Percentiles rank a stretch among this genome's conserved stretches.
Conservation (phyloP, 2,329 filamentous ascomycete species). For the Drechmeria coniospora region DNA sequence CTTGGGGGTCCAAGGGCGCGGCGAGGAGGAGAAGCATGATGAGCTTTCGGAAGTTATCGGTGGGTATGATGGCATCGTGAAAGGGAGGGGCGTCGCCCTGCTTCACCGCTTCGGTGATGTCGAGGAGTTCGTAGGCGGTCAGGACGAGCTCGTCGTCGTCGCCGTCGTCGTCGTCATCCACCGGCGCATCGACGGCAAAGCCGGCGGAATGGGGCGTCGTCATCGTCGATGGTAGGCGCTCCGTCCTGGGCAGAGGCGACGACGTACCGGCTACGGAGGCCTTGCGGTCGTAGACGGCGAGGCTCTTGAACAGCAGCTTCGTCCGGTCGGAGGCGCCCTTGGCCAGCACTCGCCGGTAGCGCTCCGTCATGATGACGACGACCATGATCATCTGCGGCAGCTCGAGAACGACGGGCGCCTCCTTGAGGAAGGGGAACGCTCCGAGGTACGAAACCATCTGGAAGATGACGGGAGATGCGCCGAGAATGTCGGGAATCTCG, state of each 20-base stretch:
- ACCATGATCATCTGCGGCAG: conserved; percentile 58
- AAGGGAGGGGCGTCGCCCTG: conserved; percentile 33
- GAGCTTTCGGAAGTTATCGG: conserved; percentile 56
- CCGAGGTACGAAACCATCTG: conserved; percentile 58
- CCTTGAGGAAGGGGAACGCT: conserved; percentile 56
- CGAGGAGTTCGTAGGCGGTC: conserved; percentile 52
- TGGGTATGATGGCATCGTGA: conserved; percentile 53
- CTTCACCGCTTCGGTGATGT: conserved; percentile 46
- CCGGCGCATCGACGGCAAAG: conserved; percentile 30
- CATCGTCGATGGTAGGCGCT: neutral
- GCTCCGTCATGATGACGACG: conserved; percentile 55
- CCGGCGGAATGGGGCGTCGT: conserved; percentile 17
- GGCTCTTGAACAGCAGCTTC: conserved; percentile 53
- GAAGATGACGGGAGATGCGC: conserved; percentile 52
- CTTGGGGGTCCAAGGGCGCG: conserved; percentile 48
- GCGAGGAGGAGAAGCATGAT: conserved; percentile 54
- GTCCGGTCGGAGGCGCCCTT: conserved; percentile 40
- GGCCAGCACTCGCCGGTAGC: conserved; percentile 48
- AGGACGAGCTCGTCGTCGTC: conserved; percentile 50
- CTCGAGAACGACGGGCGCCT: conserved; percentile 55
- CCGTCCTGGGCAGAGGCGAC: neutral
- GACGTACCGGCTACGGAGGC: conserved; percentile 18
- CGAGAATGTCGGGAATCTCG: conserved; percentile 55
- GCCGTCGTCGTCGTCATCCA: conserved; percentile 29
- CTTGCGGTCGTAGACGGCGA: conserved; percentile 55